phyloP scores from a whole-genome alignment of 2,329 filamentous ascomycete species.

The Cercospora zeae-maydis region DNA sequence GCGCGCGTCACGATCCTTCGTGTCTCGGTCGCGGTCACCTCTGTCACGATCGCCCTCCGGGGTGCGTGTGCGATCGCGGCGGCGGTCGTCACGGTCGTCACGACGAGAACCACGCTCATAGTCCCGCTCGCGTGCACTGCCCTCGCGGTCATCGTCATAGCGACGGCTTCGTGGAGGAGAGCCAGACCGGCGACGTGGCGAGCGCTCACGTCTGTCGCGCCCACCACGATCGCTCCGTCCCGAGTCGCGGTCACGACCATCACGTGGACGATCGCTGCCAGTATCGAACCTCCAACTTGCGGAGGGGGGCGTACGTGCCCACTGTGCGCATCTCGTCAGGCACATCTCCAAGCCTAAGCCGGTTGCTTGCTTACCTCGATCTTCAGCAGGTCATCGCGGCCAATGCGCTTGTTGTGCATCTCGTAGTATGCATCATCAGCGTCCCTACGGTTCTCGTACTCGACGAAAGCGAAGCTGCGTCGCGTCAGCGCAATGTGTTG shows the following conservation, averaged over 20 bases:
- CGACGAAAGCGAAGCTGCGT: slow-evolving; percentile 87
- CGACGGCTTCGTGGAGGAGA: slow-evolving; percentile 56
- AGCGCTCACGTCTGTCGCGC: slow-evolving; percentile 57
- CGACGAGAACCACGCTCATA: slow-evolving; percentile 71
- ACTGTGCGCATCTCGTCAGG: slow-evolving; percentile 55
- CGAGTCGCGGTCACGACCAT: slow-evolving; percentile 48
- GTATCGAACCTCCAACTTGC: slow-evolving; percentile 98
- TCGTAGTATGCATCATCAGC: slow-evolving; percentile 98
- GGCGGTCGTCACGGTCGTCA: slow-evolving; percentile 66
- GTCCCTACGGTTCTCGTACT: slow-evolving; percentile 97
- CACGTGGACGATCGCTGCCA: slow-evolving; percentile 50
- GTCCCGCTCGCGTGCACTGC: slow-evolving; percentile 63
- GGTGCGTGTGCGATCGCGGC: slow-evolving; percentile 66
- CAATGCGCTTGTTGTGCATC: slow-evolving; percentile 99
- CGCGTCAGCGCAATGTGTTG: slow-evolving; percentile 38
- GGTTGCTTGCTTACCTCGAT: slow-evolving; percentile 71
- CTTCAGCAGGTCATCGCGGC: slow-evolving; percentile 91
- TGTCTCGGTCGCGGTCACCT: slow-evolving; percentile 65
- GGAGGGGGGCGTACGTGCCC: slow-evolving; percentile 95
- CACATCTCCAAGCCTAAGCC: not conserved
- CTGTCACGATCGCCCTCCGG: slow-evolving; percentile 47
- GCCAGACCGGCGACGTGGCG: slow-evolving; percentile 62
- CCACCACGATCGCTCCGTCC: slow-evolving; percentile 51
- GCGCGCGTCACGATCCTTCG: slow-evolving; percentile 49
- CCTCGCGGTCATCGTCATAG: slow-evolving; percentile 69